Evolutionary conservation across 306 rosid genomes (phyloP).

Genomic region (Glycyrrhiza uralensis): DNA sequence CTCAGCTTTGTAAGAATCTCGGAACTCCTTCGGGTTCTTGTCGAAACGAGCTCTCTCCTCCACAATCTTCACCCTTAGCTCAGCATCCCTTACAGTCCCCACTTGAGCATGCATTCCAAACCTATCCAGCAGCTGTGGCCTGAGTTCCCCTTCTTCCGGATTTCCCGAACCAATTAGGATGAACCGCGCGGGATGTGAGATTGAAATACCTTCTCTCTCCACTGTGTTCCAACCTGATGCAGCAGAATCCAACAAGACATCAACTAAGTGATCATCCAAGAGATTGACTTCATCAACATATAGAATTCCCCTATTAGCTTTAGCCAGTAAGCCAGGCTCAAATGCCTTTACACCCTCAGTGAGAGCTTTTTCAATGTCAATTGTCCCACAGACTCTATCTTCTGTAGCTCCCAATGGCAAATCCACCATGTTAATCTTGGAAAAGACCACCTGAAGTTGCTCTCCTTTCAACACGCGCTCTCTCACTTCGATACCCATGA

Average conservation of each 20-base stretch:
- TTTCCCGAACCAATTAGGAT: constrained; percentile 92
- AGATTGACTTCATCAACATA: constrained; percentile 96
- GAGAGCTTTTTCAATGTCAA: constrained; percentile 93
- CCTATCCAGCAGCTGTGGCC: constrained; percentile 94
- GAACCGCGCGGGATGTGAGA: constrained; percentile 92
- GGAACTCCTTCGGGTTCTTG: constrained; percentile 69
- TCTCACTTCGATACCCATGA: constrained; percentile 83
- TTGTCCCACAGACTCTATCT: constrained; percentile 95
- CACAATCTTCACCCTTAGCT: constrained; percentile 90
- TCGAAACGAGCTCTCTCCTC: constrained; percentile 90
- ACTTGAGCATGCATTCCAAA: constrained; percentile 99
- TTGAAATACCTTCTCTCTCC: constrained; percentile 95
- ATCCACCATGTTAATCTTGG: constrained; percentile 96
- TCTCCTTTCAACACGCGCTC: constrained; percentile 68
- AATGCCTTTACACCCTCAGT: constrained; percentile 95
- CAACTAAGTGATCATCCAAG: constrained; percentile 92
- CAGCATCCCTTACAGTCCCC: constrained; percentile 94
- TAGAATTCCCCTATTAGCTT: constrained; percentile 93
- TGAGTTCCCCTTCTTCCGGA: constrained; percentile 98
- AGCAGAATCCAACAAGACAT: constrained; percentile 90
- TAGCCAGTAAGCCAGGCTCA: constrained; percentile 91
- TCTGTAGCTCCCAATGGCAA: constrained; percentile 94
- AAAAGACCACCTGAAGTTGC: constrained; percentile 47
- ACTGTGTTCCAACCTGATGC: constrained; percentile 99
- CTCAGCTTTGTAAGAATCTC: constrained; percentile 58